Percentiles rank a stretch among this genome's conserved stretches.
phyloP scores from a whole-genome alignment of 257 asterid species.

The Galeopsis tetrahit region DNA sequence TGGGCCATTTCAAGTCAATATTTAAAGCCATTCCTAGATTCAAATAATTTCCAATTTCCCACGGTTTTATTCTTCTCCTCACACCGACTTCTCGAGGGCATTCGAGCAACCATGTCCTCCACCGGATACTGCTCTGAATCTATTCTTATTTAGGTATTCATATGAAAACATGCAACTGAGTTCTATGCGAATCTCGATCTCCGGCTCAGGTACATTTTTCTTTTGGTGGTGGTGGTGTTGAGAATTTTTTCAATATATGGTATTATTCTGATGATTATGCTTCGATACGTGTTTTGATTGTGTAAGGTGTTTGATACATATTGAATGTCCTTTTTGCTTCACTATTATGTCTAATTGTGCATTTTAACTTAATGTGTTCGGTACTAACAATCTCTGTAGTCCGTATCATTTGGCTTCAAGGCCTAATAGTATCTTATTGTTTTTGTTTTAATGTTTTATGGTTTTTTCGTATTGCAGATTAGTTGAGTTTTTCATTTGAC shows the following conservation, averaged over 20 bases:
- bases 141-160: neutral
- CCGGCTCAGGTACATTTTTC: constrained; percentile 16
- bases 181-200: constrained; percentile 6
- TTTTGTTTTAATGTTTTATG: neutral
- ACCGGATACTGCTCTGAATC: neutral
- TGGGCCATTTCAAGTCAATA: neutral
- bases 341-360: constrained; percentile 14
- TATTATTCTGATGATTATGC: neutral
- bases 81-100: neutral
- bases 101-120: constrained; percentile 13
- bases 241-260: constrained; percentile 7
- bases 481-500: neutral
- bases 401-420: neutral
- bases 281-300: neutral
- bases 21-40: neutral
- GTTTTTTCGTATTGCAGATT: neutral
- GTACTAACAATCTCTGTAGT: neutral
- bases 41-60: constrained; percentile 37
- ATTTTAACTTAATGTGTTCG: neutral
- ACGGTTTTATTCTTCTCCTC: constrained; percentile 17
- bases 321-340: neutral
- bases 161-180: neutral
- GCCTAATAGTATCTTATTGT: neutral
- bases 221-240: constrained; percentile 8
- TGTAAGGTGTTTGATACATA: neutral